Conservation (phyloP, 495 filamentous ascomycete species). For the Friedmanniomyces simplex region DNA sequence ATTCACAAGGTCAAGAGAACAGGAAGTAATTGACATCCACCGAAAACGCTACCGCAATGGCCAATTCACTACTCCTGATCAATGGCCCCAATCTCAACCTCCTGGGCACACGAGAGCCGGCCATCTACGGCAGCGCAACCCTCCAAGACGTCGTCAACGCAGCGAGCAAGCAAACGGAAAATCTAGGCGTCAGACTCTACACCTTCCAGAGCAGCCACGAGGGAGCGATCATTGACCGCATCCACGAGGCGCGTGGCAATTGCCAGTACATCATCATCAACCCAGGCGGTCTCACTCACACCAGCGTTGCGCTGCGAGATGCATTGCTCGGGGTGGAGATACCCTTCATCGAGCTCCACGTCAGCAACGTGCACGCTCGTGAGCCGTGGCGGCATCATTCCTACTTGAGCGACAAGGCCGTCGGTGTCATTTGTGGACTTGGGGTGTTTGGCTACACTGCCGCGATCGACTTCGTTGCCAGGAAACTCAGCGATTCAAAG, state of each 20-base stretch:
- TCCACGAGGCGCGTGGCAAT: slow-evolving; percentile 51
- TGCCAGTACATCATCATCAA: slow-evolving; percentile 52
- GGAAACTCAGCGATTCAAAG: slow-evolving; percentile 21
- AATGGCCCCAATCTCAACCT: slow-evolving; percentile 65
- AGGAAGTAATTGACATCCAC: no score
- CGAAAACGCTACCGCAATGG: no score
- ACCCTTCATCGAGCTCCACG: slow-evolving; percentile 63
- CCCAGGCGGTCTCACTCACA: slow-evolving; percentile 59
- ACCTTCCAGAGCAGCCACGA: slow-evolving; percentile 48
- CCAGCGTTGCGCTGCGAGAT: slow-evolving; percentile 56
- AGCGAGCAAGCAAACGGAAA: slow-evolving; percentile 35
- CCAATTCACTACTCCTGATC: neutral
- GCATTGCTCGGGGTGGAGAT: slow-evolving; percentile 52
- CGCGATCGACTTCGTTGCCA: slow-evolving; percentile 53
- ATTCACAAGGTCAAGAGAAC: no score
- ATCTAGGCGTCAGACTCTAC: slow-evolving; percentile 28
- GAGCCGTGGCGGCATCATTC: slow-evolving; percentile 54
- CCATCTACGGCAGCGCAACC: slow-evolving; percentile 51
- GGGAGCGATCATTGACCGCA: slow-evolving; percentile 77
- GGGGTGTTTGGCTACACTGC: slow-evolving; percentile 60
- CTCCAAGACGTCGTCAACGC: slow-evolving; percentile 46
- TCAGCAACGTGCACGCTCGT: slow-evolving; percentile 56
- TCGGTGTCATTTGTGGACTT: slow-evolving; percentile 56
- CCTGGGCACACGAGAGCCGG: slow-evolving; percentile 59
- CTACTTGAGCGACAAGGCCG: slow-evolving; percentile 61